These are phyloP conservation scores for Chloris gayana DNA, from an alignment of 176 grass and related monocot species.

Conservation along the genomic window DNA sequence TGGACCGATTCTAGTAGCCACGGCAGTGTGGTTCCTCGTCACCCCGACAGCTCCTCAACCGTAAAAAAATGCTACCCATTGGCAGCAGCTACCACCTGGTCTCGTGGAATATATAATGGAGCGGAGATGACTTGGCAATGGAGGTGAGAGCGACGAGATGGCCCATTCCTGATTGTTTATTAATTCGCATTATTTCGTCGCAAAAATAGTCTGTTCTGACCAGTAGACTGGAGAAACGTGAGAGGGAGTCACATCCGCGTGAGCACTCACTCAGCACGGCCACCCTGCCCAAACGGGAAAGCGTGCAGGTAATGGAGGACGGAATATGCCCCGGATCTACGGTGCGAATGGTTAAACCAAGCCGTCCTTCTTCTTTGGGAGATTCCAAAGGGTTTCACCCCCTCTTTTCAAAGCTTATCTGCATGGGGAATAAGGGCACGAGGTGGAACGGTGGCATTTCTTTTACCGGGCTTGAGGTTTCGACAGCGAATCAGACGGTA, in stretches of 20 bases:
- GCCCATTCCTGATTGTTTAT: constrained; percentile 17
- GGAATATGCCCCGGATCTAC: constrained; percentile 44
- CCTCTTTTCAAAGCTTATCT: constrained; percentile 44
- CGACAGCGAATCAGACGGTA: background rate
- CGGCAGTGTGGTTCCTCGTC: background rate
- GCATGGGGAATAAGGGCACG: constrained; percentile 32
- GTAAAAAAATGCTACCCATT: constrained; percentile 1
- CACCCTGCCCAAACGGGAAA: constrained; percentile 39
- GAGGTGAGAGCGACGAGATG: constrained; percentile 13
- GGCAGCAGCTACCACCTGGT: background rate
- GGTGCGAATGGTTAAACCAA: constrained; percentile 22
- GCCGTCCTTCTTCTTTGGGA: background rate
- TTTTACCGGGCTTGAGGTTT: background rate
- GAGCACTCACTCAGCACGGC: background rate
- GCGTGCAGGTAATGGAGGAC: background rate
- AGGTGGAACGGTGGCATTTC: constrained; percentile 1
- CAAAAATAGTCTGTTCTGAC: background rate
- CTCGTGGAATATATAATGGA: constrained; percentile 12
- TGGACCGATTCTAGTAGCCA: constrained; percentile 32
- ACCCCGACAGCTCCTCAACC: constrained; percentile 28
- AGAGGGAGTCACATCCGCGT: background rate
- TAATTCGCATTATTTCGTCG: background rate
- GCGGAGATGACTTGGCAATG: background rate
- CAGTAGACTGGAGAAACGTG: constrained; percentile 40
- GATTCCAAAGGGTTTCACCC: constrained; percentile 39